Evolutionary conservation across 352 stramenopile species (phyloP).

Genomic region (Globisporangium irregulare): DNA sequence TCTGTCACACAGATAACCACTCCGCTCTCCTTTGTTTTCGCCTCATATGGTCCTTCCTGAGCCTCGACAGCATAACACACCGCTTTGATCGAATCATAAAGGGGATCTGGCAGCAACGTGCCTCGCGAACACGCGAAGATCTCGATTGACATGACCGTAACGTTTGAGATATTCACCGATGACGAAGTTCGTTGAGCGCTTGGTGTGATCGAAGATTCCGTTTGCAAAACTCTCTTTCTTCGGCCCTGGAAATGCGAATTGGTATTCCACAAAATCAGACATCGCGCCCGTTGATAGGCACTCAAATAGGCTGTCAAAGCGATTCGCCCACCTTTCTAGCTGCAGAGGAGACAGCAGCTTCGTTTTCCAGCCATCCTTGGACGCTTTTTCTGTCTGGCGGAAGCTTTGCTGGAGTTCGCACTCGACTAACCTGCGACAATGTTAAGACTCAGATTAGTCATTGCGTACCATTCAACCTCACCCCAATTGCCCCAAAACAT

Average conservation of each 20-base stretch:
- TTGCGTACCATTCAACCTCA: background rate
- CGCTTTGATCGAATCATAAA: conserved; percentile 52
- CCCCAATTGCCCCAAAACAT: background rate
- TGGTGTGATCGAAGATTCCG: background rate
- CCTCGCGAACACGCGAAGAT: conserved; percentile 56
- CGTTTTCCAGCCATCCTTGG: conserved; percentile 30
- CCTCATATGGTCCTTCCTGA: conserved; percentile 56
- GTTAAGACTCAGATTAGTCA: background rate
- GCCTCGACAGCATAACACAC: conserved; percentile 74
- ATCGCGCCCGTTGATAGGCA: background rate
- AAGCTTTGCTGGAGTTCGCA: conserved; percentile 38
- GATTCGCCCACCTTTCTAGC: conserved; percentile 22
- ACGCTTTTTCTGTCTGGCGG: conserved; percentile 33
- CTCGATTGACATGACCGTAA: conserved; percentile 82
- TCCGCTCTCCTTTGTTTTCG: conserved; percentile 50
- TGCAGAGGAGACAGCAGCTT: conserved; percentile 5
- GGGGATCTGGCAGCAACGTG: conserved; percentile 67
- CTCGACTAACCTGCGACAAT: conserved; percentile 9
- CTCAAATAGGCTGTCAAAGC: background rate
- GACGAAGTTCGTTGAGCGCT: conserved; percentile 16
- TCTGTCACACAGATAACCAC: conserved; percentile 37
- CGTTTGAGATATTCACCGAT: conserved; percentile 46
- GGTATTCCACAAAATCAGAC: background rate
- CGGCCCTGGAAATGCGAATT: background rate
- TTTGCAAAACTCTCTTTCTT: conserved; percentile 4